Base-by-base conservation (phyloP, 441 rosid species). In the Jatropha multifida region DNA sequence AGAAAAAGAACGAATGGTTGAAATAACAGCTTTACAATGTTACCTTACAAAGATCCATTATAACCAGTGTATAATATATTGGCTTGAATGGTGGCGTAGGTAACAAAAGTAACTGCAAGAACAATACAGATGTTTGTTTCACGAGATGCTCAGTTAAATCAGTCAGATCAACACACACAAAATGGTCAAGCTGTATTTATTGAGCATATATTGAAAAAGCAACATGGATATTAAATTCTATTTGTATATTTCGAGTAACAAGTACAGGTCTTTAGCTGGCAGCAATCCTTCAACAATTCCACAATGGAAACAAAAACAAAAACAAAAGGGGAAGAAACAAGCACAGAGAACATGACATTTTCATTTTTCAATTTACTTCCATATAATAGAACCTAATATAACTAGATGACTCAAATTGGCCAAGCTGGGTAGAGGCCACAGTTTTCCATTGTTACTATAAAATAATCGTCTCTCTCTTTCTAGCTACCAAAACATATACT, bases 21-120 rank as follows among this genome's bases (percentile, higher is more conserved):
- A 49, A 68, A 20, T 20, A 74, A 69, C 49, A 67, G 72, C 77
- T 66, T 56, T 69, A 32, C 32, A 32, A 72, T 20, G 27, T 61
- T 87, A 96, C 99, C 99, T 96, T 96, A 82, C 99, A 96, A 59
- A 96, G 97, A 84, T 96, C 99, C 91, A 96, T 93, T 72, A 96
- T 93, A 77, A 96, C 98, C 78, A 88, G 90, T 1, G 98, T 92
- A 81, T 96, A 96, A 82, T 96, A 93, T 51, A 94, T 87, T 68
- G 98, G 92, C 88, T 88, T 96, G 88, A 96, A 96, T 42, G 99
- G 98, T 55, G 99, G 98, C 20, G 85, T 87, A 63, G 99, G 99
- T 73, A 96, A 83, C 83, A 94, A 81, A 59, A 96, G 98, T 81
- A 96, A 87, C 99, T 93, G 94, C 84, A 88, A 79, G 63, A 80